Conservation (phyloP, 192 early-diverging fungal species). For the Coemansia sp. region DNA sequence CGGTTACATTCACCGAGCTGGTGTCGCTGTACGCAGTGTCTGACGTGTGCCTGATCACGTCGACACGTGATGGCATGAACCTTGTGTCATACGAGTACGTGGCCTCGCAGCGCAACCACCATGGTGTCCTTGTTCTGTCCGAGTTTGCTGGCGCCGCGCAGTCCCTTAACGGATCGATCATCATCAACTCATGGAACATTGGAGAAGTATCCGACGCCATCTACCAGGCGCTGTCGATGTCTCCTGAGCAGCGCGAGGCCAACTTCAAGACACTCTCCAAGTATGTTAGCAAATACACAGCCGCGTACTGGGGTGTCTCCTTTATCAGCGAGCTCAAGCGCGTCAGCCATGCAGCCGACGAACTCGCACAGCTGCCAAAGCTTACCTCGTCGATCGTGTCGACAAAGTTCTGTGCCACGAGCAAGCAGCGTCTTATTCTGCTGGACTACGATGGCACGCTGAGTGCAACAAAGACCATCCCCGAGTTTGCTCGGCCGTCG, state of each 20-base stretch:
- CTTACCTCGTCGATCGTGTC: slow-evolving; percentile 18
- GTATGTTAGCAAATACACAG: slow-evolving; percentile 97
- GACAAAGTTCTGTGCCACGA: background rate
- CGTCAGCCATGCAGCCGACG: slow-evolving; percentile 55
- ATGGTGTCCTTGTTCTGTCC: slow-evolving; percentile 94
- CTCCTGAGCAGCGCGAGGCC: slow-evolving; percentile 69
- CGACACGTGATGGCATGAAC: slow-evolving; percentile 99
- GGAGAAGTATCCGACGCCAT: slow-evolving; percentile 90
- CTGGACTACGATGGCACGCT: slow-evolving; percentile 98
- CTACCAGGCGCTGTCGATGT: slow-evolving; percentile 91
- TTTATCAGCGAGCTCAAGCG: slow-evolving; percentile 88
- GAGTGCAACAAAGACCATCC: slow-evolving; percentile 77
- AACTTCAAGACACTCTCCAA: slow-evolving; percentile 90
- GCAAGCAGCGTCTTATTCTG: slow-evolving; percentile 65
- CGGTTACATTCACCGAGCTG: slow-evolving; percentile 91
- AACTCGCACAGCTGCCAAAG: slow-evolving; percentile 48
- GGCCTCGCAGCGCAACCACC: slow-evolving; percentile 81
- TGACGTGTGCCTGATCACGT: slow-evolving; percentile 95
- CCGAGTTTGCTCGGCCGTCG: slow-evolving; percentile 93
- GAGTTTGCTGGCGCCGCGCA: slow-evolving; percentile 99
- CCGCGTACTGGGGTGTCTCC: slow-evolving; percentile 93
- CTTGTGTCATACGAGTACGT: slow-evolving; percentile 99
- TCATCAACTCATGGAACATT: slow-evolving; percentile 99
- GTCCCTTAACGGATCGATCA: slow-evolving; percentile 92
- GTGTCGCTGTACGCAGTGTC: slow-evolving; percentile 94